phyloP scores from a whole-genome alignment of 768 basidiomycete genomes.

The Rhodotorula taiwanensis region DNA sequence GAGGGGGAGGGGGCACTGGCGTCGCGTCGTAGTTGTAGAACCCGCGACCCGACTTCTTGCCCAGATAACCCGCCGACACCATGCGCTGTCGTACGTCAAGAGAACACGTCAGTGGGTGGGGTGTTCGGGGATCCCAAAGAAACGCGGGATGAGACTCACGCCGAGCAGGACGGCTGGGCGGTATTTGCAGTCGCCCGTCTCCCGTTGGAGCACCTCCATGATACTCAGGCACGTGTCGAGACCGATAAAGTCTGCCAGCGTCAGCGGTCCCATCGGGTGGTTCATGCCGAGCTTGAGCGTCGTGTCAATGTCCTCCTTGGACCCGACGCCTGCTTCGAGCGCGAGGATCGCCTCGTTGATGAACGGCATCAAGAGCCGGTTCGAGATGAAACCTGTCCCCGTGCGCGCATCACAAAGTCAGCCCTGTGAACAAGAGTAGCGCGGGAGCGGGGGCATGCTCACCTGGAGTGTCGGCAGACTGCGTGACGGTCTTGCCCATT shows the following conservation, averaged over 20 bases:
- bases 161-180: constrained; percentile 81
- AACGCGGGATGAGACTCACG: constrained; percentile 23
- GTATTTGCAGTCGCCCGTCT: constrained; percentile 91
- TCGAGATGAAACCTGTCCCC: constrained; percentile 34
- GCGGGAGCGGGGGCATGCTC: too few relatives aligned
- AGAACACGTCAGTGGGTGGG: too few relatives aligned
- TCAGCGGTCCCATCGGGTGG: constrained; percentile 51
- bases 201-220: constrained; percentile 67
- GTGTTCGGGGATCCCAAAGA: too few relatives aligned
- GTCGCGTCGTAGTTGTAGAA: constrained; percentile 25
- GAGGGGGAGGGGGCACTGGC: constrained; percentile 1
- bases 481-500: constrained; percentile 89
- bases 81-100: constrained; percentile 51
- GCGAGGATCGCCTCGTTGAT: constrained; percentile 96
- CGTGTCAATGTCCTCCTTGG: constrained; percentile 89
- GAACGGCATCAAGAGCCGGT: constrained; percentile 72
- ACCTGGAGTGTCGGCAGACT: constrained; percentile 84
- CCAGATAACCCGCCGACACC: constrained; percentile 94
- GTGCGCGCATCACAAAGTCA: too few relatives aligned
- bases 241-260: constrained; percentile 59
- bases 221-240: constrained; percentile 93
- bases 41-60: constrained; percentile 48
- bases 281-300: constrained; percentile 80
- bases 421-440: too few relatives aligned
- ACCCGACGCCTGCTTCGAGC: constrained; percentile 87